These are phyloP conservation scores for Ailanthus altissimus DNA, from an alignment of 345 rosid genomes.

Conservation along the genomic window DNA sequence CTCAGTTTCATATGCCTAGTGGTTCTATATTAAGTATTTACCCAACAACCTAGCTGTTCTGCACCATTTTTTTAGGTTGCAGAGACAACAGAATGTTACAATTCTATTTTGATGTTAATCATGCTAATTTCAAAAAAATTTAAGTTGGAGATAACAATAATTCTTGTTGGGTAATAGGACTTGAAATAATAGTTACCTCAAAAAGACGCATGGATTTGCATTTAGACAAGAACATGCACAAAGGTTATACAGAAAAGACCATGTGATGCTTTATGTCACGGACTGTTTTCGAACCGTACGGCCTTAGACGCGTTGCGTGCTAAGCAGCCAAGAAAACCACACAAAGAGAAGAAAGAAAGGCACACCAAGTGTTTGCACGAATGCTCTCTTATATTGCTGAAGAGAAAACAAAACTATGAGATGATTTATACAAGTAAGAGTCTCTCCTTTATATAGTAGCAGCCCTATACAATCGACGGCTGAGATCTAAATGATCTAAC, in stretches of 20 bases:
- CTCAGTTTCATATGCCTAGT: not conserved
- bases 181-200: not conserved
- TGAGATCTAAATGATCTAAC: too few species aligned
- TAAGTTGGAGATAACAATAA: not conserved
- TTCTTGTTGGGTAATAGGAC: not conserved
- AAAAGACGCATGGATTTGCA: not conserved
- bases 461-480: too few species aligned
- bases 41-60: not conserved
- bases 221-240: not conserved
- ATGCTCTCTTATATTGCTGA: too few species aligned
- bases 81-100: not conserved
- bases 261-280: too few species aligned
- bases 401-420: too few species aligned
- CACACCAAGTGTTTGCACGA: too few species aligned
- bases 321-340: too few species aligned
- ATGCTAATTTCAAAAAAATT: not conserved
- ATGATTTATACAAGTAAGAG: too few species aligned
- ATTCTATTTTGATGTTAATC: not conserved
- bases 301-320: too few species aligned
- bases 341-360: too few species aligned
- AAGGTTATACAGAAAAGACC: not conserved
- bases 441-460: too few species aligned
- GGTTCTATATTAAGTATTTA: not conserved
- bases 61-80: not conserved
- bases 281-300: too few species aligned